These are phyloP conservation scores for Rosa hybrid DNA, from an alignment of 331 rosid genomes.

Conservation along the genomic window DNA sequence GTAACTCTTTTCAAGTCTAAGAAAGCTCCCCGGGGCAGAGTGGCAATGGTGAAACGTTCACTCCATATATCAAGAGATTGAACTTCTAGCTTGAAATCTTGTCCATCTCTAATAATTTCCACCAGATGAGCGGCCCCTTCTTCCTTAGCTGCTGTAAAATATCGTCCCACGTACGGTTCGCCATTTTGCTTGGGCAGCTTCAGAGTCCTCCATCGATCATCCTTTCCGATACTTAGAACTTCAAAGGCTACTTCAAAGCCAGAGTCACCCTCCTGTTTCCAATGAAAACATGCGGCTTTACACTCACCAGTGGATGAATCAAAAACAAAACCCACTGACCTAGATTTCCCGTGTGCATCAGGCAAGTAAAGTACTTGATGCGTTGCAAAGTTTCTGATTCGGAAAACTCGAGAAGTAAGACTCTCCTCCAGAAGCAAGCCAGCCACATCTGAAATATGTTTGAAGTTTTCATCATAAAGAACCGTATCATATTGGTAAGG, in stretches of 20 bases:
- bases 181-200: neutral
- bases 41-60: neutral
- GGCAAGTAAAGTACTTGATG: conserved; percentile 11
- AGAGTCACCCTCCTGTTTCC: neutral
- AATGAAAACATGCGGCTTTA: neutral
- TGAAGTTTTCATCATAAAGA: neutral
- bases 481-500: neutral
- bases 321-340: neutral
- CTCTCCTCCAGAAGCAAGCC: conserved; percentile 13
- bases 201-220: neutral
- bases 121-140: neutral
- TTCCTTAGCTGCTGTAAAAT: neutral
- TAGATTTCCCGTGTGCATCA: neutral
- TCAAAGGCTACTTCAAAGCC: neutral
- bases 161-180: neutral
- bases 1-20: neutral
- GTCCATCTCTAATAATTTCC: neutral
- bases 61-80: neutral
- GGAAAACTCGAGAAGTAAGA: neutral
- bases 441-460: neutral
- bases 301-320: neutral
- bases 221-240: neutral
- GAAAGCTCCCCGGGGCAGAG: neutral
- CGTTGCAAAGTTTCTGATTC: neutral
- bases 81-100: neutral